These are phyloP conservation scores for Fusarium denticulatum DNA, from an alignment of 2,329 filamentous ascomycete species.

Conservation along the genomic window DNA sequence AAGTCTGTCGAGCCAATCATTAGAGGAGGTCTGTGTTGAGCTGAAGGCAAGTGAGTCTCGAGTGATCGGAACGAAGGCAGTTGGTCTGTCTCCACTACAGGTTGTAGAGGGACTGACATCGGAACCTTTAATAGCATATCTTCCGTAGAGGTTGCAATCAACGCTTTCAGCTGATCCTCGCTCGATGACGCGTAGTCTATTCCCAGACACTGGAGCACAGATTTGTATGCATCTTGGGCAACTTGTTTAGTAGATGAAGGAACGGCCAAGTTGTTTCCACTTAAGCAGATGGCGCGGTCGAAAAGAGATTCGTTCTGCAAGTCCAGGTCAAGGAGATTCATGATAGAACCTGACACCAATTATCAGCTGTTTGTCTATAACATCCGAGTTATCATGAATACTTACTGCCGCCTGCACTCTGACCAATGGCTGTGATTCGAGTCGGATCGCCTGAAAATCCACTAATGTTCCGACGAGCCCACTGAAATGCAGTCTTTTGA, in stretches of 20 bases:
- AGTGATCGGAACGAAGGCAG: not conserved
- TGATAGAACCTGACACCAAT: not conserved
- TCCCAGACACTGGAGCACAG: not conserved
- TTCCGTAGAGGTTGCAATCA: not conserved
- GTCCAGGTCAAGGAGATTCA: not conserved
- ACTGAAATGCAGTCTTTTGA: not conserved
- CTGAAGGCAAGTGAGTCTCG: not conserved
- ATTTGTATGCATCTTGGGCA: not conserved
- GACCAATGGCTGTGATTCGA: not conserved
- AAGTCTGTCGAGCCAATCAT: not conserved
- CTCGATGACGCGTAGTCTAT: not conserved
- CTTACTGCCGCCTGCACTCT: constrained; percentile 1
- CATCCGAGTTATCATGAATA: no score
- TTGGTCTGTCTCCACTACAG: not conserved
- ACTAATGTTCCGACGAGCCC: not conserved
- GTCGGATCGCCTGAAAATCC: not conserved
- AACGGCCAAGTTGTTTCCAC: constrained; percentile 1
- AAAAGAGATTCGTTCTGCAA: not conserved
- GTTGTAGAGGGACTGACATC: not conserved
- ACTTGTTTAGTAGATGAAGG: not conserved
- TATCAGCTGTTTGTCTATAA: no score
- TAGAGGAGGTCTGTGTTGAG: not conserved
- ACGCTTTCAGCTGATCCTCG: not conserved
- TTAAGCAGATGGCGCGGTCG: not conserved
- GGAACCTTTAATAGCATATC: not conserved